These are phyloP conservation scores for Dothideomycetes sp. DNA, from an alignment of 2,329 filamentous ascomycete species.

Conservation along the genomic window DNA sequence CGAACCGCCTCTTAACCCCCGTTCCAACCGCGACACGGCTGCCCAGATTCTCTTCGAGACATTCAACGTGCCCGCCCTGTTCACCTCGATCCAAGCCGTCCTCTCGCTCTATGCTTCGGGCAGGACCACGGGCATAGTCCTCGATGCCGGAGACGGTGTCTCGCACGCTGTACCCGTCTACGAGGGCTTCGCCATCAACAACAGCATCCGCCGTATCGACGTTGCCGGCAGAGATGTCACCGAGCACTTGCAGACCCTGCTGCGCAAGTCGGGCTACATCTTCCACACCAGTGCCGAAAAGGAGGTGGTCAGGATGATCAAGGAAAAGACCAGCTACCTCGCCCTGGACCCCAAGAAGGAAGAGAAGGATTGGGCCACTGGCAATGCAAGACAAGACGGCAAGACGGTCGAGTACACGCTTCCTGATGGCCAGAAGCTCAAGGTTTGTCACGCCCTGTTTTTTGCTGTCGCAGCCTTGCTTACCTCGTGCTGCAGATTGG, in stretches of 20 bases:
- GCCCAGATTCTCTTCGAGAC: slow-evolving; percentile 99
- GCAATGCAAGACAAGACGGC: slow-evolving; percentile 59
- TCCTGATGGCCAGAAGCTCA: slow-evolving; percentile 88
- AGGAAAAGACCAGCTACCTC: slow-evolving; percentile 89
- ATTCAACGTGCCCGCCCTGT: slow-evolving; percentile 99
- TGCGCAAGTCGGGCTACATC: slow-evolving; percentile 86
- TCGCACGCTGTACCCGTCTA: slow-evolving; percentile 99
- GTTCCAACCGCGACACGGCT: slow-evolving; percentile 99
- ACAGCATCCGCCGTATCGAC: slow-evolving; percentile 99
- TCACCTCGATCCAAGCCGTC: slow-evolving; percentile 99
- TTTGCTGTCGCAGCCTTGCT: not conserved
- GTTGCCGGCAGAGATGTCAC: slow-evolving; percentile 98
- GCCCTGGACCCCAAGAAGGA: slow-evolving; percentile 84
- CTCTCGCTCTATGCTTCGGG: slow-evolving; percentile 98
- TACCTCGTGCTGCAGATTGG: slow-evolving; percentile 55
- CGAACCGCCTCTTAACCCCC: slow-evolving; percentile 99
- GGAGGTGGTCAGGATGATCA: slow-evolving; percentile 95
- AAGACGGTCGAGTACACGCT: slow-evolving; percentile 81
- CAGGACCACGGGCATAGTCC: slow-evolving; percentile 99
- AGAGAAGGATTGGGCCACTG: slow-evolving; percentile 84
- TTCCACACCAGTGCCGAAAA: slow-evolving; percentile 99
- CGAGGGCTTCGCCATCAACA: slow-evolving; percentile 99
- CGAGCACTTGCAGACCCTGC: slow-evolving; percentile 81
- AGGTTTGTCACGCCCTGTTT: slow-evolving; percentile 44
- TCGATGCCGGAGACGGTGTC: slow-evolving; percentile 99